Conservation (phyloP, 2,329 filamentous ascomycete genomes). For the Aspergillus chevalieri region DNA sequence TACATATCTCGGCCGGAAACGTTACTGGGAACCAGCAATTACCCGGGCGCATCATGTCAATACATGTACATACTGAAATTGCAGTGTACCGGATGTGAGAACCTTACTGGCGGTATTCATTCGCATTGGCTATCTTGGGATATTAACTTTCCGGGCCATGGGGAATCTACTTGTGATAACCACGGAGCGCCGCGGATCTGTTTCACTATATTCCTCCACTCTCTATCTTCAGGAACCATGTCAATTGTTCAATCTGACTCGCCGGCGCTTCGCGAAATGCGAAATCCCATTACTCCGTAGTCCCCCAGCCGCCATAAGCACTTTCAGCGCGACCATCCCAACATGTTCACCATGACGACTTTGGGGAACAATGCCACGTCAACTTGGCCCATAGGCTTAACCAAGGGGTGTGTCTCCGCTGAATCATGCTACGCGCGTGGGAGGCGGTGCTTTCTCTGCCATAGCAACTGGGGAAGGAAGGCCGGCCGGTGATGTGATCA, state of each 20-base stretch:
- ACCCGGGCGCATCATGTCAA: neutral
- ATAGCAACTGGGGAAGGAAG: neutral
- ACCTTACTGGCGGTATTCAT: neutral
- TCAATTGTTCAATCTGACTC: too few relatives aligned
- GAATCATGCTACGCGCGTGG: neutral
- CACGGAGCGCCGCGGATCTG: too few relatives aligned
- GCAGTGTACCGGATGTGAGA: neutral
- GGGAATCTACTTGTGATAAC: too few relatives aligned
- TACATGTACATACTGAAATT: neutral
- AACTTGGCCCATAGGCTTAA: neutral
- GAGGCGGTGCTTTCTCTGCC: neutral
- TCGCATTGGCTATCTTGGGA: neutral
- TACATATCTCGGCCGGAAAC: neutral
- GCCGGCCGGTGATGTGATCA: neutral
- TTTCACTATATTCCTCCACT: too few relatives aligned
- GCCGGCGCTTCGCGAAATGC: too few relatives aligned
- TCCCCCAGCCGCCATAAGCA: neutral
- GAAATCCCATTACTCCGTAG: too few relatives aligned
- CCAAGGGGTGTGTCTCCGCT: neutral
- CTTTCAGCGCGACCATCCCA: neutral
- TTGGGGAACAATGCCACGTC: neutral
- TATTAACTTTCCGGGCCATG: neutral
- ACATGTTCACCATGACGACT: neutral
- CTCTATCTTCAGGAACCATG: too few relatives aligned
- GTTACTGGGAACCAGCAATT: neutral